Percentiles rank a stretch among this genome's conserved stretches.
These are phyloP conservation scores for Gaeumannomyces tritici DNA, from an alignment of 2,329 filamentous ascomycete genomes.

Conservation along the genomic window DNA sequence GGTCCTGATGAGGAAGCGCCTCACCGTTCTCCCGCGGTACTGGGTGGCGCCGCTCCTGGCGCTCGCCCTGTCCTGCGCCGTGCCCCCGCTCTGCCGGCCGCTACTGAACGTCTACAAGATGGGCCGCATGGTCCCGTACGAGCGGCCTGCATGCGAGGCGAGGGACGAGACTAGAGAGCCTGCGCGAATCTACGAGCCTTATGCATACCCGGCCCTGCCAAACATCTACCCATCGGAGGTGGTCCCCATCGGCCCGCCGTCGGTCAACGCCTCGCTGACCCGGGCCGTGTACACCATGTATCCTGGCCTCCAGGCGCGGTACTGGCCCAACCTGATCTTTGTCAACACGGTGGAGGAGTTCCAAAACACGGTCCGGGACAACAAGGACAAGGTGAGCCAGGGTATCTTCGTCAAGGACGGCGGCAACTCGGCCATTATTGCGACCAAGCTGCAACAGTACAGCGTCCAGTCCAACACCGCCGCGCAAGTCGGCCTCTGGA, in stretches of 20 bases:
- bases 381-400: constrained; percentile 60
- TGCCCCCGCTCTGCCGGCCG: constrained; percentile 41
- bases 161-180: neutral
- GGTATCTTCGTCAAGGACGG: constrained; percentile 66
- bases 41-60: constrained; percentile 67
- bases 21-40: constrained; percentile 68
- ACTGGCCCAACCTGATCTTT: constrained; percentile 31
- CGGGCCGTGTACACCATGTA: neutral
- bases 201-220: neutral
- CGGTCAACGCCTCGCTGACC: neutral
- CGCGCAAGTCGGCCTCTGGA: constrained; percentile 53
- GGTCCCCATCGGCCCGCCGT: neutral
- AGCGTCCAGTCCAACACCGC: constrained; percentile 44
- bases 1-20: constrained; percentile 70
- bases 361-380: constrained; percentile 52
- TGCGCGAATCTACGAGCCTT: neutral
- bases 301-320: constrained; percentile 9
- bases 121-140: constrained; percentile 17
- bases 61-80: constrained; percentile 69
- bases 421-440: constrained; percentile 37
- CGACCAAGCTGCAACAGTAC: constrained; percentile 63
- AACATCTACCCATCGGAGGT: neutral
- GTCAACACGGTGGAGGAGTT: constrained; percentile 62
- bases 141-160: neutral
- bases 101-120: constrained; percentile 14